Evolutionary conservation across 352 stramenopile genomes (phyloP).

Genomic region (Salisapilia sapeloensis): DNA sequence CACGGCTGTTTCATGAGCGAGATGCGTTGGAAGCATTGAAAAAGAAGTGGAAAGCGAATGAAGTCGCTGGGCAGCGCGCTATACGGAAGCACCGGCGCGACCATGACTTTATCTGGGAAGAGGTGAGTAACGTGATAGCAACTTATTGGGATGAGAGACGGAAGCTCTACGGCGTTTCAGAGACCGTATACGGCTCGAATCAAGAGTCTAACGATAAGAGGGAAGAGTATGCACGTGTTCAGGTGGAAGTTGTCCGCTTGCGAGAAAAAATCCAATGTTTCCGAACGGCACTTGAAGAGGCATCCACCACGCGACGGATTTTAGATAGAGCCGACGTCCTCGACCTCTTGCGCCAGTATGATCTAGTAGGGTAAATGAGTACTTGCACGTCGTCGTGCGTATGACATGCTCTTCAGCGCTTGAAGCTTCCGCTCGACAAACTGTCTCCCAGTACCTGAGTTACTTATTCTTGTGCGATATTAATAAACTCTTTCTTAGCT

Average conservation of each 20-base stretch:
- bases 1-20: conserved; percentile 23
- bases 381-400: too few relatives aligned
- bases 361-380: too few relatives aligned
- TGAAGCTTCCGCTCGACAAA: too few relatives aligned
- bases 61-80: conserved; percentile 19
- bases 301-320: conserved; percentile 19
- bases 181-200: conserved; percentile 49
- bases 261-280: conserved; percentile 15
- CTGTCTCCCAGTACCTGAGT: too few relatives aligned
- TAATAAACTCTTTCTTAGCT: too few relatives aligned
- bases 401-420: too few relatives aligned
- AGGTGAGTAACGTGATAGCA: conserved; percentile 16
- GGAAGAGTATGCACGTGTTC: conserved; percentile 12
- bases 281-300: conserved; percentile 19
- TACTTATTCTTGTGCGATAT: too few relatives aligned
- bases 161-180: conserved; percentile 47
- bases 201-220: conserved; percentile 18
- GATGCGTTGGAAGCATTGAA: conserved; percentile 19
- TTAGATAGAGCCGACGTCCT: conserved; percentile 33
- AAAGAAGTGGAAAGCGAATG: conserved; percentile 29
- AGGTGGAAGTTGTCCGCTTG: conserved; percentile 13
- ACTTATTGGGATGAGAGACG: conserved; percentile 19
- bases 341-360: conserved; percentile 12
- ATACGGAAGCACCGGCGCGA: conserved; percentile 26
- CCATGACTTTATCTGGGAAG: conserved; percentile 9